Evolutionary conservation across 805 yeast genomes (phyloP).

Genomic region (Schizosaccharomyces cryophilus): DNA sequence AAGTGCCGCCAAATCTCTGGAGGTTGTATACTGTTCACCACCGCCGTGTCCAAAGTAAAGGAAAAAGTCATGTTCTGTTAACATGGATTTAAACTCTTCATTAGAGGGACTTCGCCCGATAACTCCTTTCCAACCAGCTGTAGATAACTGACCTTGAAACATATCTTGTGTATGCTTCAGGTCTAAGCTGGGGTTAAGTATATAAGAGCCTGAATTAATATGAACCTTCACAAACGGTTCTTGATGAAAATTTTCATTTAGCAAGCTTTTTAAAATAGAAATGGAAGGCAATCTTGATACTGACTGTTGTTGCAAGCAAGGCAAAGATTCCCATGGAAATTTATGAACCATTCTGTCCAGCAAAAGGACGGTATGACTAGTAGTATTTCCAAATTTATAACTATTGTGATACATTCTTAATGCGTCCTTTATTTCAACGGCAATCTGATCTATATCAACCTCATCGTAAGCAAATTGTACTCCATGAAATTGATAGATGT

Average conservation of each 20-base stretch:
- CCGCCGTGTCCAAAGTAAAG: slow-evolving; percentile 90
- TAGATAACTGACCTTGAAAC: slow-evolving; percentile 17
- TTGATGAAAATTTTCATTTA: not conserved
- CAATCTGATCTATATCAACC: slow-evolving; percentile 30
- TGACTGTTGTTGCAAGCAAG: slow-evolving; percentile 27
- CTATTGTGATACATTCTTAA: slow-evolving; percentile 5
- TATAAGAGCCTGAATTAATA: slow-evolving; percentile 24
- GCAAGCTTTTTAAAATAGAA: slow-evolving; percentile 17
- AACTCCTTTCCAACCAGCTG: slow-evolving; percentile 13
- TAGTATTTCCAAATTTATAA: slow-evolving; percentile 2
- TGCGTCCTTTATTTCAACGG: slow-evolving; percentile 26
- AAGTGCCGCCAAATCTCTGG: slow-evolving; percentile 27
- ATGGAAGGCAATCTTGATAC: slow-evolving; percentile 58
- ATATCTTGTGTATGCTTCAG: slow-evolving; percentile 37
- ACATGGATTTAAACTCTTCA: slow-evolving; percentile 20
- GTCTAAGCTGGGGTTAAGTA: slow-evolving; percentile 70
- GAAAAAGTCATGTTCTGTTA: slow-evolving; percentile 26
- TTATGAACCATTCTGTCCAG: slow-evolving; percentile 39
- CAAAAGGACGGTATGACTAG: slow-evolving; percentile 40
- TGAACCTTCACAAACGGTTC: slow-evolving; percentile 9
- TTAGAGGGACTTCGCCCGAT: slow-evolving; percentile 36
- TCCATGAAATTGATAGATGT: slow-evolving; percentile 36
- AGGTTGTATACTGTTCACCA: slow-evolving; percentile 59
- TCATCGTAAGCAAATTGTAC: slow-evolving; percentile 42
- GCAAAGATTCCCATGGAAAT: slow-evolving; percentile 79